These are phyloP conservation scores for Starmera caribaea DNA, from an alignment of 805 yeast species.

Conservation along the genomic window DNA sequence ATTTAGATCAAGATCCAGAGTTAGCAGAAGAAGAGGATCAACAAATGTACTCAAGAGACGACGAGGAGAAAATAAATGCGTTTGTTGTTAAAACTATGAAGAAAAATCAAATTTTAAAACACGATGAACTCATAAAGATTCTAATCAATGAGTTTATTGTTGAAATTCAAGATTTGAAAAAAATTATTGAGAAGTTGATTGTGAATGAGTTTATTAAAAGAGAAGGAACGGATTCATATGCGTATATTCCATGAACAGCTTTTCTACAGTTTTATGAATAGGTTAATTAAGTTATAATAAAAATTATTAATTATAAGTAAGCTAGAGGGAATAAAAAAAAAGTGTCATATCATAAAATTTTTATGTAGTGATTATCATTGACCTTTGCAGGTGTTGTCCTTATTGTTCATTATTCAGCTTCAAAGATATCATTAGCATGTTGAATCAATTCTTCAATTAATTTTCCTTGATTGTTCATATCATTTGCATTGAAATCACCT, in stretches of 20 bases:
- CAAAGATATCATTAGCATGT: conserved; percentile 77
- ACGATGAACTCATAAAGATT: conserved; percentile 7
- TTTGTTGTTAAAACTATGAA: conserved; percentile 14
- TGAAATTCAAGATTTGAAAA: conserved; percentile 5
- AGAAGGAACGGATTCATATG: conserved; percentile 4
- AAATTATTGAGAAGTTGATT: conserved; percentile 5
- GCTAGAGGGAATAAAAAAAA: neutral
- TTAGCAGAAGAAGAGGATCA: conserved; percentile 3
- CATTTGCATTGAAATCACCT: conserved; percentile 59
- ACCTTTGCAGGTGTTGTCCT: neutral
- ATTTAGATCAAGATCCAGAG: neutral
- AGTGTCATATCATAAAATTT: neutral
- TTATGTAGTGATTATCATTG: no score
- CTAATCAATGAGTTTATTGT: conserved; percentile 4
- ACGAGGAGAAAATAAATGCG: conserved; percentile 5
- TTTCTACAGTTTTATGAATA: no score
- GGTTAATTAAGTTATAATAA: no score
- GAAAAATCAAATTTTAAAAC: conserved; percentile 3
- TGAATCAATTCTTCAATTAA: conserved; percentile 77
- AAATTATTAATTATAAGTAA: no score
- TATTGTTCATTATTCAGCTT: conserved; percentile 33
- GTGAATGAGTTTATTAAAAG: conserved; percentile 7
- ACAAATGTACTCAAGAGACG: neutral
- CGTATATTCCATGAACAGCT: conserved; percentile 9
- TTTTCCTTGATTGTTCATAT: conserved; percentile 63